phyloP scores from a whole-genome alignment of 2,329 filamentous ascomycete genomes.

The Nigrograna mackinnonii region DNA sequence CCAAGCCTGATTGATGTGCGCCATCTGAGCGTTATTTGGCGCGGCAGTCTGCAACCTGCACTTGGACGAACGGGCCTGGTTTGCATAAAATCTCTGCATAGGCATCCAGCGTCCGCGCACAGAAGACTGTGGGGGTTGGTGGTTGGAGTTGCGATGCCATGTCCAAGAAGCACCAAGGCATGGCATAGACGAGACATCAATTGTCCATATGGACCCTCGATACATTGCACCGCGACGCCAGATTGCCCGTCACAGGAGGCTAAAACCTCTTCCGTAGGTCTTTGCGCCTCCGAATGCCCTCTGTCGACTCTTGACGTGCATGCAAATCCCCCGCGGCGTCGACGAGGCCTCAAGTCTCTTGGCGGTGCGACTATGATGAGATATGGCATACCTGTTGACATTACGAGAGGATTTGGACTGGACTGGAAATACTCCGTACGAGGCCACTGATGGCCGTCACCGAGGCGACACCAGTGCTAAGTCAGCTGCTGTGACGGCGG shows the following conservation, averaged over 20 bases:
- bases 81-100: constrained; percentile 18
- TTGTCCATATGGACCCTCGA: background rate
- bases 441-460: constrained; percentile 1
- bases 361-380: constrained; percentile 7
- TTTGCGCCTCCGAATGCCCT: too few species aligned
- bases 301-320: constrained; percentile 17
- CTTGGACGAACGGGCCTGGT: too few species aligned
- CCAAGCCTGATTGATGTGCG: constrained; percentile 16
- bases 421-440: background rate
- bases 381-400: background rate
- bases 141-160: too few species aligned
- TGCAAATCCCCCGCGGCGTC: constrained; percentile 16
- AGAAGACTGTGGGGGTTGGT: constrained; percentile 10
- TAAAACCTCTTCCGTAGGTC: too few species aligned
- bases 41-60: too few species aligned
- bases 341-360: constrained; percentile 8
- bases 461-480: too few species aligned
- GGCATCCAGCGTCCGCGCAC: too few species aligned
- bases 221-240: too few species aligned
- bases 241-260: too few species aligned
- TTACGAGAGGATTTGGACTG: background rate
- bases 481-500: constrained; percentile 1
- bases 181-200: constrained; percentile 1
- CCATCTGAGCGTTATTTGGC: too few species aligned
- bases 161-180: constrained; percentile 7